These are phyloP conservation scores for Raddia distichophylla DNA, from an alignment of 176 grass and related monocot genomes.

Conservation along the genomic window DNA sequence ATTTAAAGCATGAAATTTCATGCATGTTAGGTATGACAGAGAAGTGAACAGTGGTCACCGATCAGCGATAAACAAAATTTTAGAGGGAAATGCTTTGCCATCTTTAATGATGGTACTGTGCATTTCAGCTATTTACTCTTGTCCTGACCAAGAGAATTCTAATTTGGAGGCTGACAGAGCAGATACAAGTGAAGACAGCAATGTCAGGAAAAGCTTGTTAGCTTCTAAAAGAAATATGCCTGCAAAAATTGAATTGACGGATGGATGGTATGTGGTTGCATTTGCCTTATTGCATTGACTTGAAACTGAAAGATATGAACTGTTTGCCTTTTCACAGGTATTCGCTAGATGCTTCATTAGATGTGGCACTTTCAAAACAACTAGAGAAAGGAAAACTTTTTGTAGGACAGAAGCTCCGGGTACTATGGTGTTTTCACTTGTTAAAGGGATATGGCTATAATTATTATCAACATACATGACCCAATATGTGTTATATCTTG, in stretches of 20 bases:
- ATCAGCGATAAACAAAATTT: conserved; percentile 84
- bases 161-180: conserved; percentile 42
- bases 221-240: conserved; percentile 38
- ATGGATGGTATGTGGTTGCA: conserved; percentile 74
- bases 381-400: conserved; percentile 79
- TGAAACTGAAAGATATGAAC: conserved; percentile 33
- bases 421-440: conserved; percentile 52
- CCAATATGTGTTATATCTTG: conserved; percentile 39
- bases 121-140: conserved; percentile 78
- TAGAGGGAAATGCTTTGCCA: conserved; percentile 93
- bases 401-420: conserved; percentile 94
- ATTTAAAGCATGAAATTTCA: conserved; percentile 35
- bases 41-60: conserved; percentile 88
- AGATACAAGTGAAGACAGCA: conserved; percentile 39
- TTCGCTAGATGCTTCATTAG: conserved; percentile 69
- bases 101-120: conserved; percentile 91
- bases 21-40: conserved; percentile 78
- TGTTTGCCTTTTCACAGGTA: conserved; percentile 61
- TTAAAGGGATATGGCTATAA: conserved; percentile 30
- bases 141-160: conserved; percentile 44
- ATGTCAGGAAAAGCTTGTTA: conserved; percentile 33
- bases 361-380: conserved; percentile 70
- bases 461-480: conserved; percentile 18
- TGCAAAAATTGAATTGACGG: conserved; percentile 76
- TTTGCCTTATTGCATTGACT: conserved; percentile 28